Percentiles rank a stretch among this genome's conserved stretches.
Conservation (phyloP, 768 basidiomycete species). For the Phaeotremella skinneri region DNA sequence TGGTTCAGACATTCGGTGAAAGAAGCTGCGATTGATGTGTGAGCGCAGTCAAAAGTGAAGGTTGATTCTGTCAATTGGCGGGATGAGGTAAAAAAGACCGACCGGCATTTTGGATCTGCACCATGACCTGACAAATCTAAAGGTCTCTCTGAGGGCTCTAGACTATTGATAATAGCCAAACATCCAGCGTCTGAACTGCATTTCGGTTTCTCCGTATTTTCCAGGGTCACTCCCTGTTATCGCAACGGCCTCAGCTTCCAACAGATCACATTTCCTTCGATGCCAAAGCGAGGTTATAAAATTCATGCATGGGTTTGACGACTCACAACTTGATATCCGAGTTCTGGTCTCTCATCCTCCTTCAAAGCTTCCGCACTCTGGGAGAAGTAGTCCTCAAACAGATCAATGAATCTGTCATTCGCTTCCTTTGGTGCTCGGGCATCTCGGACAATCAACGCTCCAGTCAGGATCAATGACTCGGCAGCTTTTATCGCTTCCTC, state of each 20-base stretch:
- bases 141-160: constrained; percentile 77
- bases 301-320: neutral
- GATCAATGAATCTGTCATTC: constrained; percentile 77
- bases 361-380: constrained; percentile 64
- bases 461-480: constrained; percentile 74
- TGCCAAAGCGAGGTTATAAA: neutral
- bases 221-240: constrained; percentile 77
- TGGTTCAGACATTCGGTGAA: constrained; percentile 52
- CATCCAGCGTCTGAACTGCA: constrained; percentile 68
- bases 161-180: constrained; percentile 68
- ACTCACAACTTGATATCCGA: constrained; percentile 68
- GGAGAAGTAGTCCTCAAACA: constrained; percentile 89
- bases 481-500: constrained; percentile 61
- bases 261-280: constrained; percentile 6
- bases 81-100: constrained; percentile 19
- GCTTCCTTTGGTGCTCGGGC: constrained; percentile 78
- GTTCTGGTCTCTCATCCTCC: constrained; percentile 77
- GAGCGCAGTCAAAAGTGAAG: neutral
- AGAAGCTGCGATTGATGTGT: constrained; percentile 29
- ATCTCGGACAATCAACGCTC: constrained; percentile 81
- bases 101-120: constrained; percentile 92
- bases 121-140: constrained; percentile 62
- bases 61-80: neutral
- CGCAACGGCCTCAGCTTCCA: neutral
- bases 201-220: constrained; percentile 82